These are phyloP conservation scores for Bipolaris oryzae DNA, from an alignment of 2,329 filamentous ascomycete genomes.

Conservation along the genomic window DNA sequence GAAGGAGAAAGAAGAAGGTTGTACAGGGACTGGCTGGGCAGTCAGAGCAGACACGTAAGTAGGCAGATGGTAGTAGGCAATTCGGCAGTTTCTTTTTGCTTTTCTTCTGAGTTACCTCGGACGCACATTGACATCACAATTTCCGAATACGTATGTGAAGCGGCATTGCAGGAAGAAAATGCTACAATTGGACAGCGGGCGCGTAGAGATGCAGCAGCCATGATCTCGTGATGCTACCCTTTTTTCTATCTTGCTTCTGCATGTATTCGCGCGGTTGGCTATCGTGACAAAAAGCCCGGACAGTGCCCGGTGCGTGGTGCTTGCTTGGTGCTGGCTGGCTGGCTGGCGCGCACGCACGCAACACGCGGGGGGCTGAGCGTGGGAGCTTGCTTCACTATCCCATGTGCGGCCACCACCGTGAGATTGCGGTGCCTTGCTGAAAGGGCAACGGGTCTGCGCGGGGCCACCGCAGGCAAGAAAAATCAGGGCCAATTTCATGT, in stretches of 20 bases:
- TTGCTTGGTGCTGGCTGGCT: no score
- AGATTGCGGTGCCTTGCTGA: constrained; percentile 13
- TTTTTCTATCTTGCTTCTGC: not conserved
- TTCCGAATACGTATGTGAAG: not conserved
- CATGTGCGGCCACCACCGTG: constrained; percentile 8
- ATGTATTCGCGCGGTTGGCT: not conserved
- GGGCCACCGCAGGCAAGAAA: not conserved
- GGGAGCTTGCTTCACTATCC: constrained; percentile 4
- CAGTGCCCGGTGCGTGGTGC: not conserved
- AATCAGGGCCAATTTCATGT: constrained; percentile 10
- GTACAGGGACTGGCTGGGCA: not conserved
- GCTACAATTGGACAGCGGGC: not conserved
- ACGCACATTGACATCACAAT: not conserved
- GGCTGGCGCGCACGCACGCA: not conserved
- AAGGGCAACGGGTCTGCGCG: constrained; percentile 14
- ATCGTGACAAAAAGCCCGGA: not conserved
- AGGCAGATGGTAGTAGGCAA: not conserved
- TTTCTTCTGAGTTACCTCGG: not conserved
- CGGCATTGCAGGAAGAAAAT: not conserved
- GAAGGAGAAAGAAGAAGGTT: not conserved
- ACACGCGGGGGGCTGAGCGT: not conserved
- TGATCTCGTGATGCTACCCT: not conserved
- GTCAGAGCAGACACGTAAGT: not conserved
- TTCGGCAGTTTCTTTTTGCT: not conserved
- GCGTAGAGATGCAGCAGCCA: not conserved